Evolutionary conservation across 108 stramenopile genomes (phyloP).

Genomic region (Chaetoceros tenuissimus): DNA sequence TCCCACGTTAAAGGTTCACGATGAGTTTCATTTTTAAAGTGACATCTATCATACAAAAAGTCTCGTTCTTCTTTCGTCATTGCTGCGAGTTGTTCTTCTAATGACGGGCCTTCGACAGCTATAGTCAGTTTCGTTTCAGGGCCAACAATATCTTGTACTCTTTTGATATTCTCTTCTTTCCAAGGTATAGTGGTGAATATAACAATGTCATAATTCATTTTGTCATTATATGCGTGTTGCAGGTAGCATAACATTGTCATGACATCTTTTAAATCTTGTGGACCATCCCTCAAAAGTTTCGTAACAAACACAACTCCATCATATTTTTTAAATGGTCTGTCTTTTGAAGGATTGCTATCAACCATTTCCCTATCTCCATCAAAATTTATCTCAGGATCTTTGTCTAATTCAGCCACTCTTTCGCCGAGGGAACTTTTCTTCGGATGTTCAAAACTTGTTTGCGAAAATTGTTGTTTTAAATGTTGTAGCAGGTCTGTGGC

Average conservation of each 20-base stretch:
- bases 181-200: slow-evolving; percentile 25
- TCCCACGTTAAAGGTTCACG: neutral
- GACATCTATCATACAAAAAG: slow-evolving; percentile 18
- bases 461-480: no score
- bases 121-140: slow-evolving; percentile 30
- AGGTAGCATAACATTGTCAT: slow-evolving; percentile 32
- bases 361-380: no score
- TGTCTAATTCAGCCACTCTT: no score
- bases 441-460: no score
- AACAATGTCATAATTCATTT: slow-evolving; percentile 27
- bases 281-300: slow-evolving; percentile 28
- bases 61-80: slow-evolving; percentile 5
- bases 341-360: no score
- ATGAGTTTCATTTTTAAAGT: neutral
- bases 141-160: slow-evolving; percentile 10
- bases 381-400: no score
- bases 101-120: slow-evolving; percentile 24
- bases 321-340: neutral
- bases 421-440: no score
- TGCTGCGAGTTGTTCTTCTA: slow-evolving; percentile 23
- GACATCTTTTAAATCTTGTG: slow-evolving; percentile 7
- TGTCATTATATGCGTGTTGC: slow-evolving; percentile 29
- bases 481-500: no score
- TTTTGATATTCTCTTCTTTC: slow-evolving; percentile 8
- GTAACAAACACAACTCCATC: slow-evolving; percentile 35